These are phyloP conservation scores for Vaccinium myrtillus DNA, from an alignment of 148 eudicot species.

Conservation along the genomic window DNA sequence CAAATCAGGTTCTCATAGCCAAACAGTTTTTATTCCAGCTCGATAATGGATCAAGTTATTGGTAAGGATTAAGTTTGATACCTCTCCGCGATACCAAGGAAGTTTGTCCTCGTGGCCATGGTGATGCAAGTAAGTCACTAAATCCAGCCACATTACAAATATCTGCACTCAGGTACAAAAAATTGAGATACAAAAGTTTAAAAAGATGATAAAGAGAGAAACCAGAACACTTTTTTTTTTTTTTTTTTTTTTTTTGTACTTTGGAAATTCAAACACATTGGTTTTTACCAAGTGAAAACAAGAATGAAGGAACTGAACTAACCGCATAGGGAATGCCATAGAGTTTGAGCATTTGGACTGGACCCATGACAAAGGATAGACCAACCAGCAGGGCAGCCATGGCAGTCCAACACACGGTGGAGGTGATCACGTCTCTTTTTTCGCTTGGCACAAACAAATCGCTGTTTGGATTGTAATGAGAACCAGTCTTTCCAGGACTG, in stretches of 20 bases:
- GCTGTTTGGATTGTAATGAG: constrained; percentile 53
- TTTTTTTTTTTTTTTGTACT: too few species aligned
- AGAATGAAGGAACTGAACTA: neutral
- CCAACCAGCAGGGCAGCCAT: constrained; percentile 45
- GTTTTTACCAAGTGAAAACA: neutral
- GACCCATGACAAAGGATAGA: constrained; percentile 44
- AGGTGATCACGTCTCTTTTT: constrained; percentile 47
- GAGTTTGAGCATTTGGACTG: constrained; percentile 43
- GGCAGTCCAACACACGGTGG: constrained; percentile 50
- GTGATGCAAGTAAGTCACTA: constrained; percentile 50
- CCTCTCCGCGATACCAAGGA: constrained; percentile 52
- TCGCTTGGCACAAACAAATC: constrained; percentile 45
- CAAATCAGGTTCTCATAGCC: too few species aligned
- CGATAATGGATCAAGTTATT: neutral
- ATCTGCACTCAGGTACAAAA: constrained; percentile 15
- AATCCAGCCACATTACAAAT: constrained; percentile 38
- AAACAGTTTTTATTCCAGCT: neutral
- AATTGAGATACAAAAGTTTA: neutral
- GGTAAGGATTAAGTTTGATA: constrained; percentile 10
- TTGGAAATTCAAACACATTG: neutral
- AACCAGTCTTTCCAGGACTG: constrained; percentile 58
- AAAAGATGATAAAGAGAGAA: neutral
- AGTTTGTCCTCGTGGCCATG: constrained; percentile 47
- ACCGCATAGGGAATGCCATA: constrained; percentile 55
- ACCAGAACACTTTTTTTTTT: neutral